Conservation (phyloP, 164 flowering plant species). For the Sedum album region DNA sequence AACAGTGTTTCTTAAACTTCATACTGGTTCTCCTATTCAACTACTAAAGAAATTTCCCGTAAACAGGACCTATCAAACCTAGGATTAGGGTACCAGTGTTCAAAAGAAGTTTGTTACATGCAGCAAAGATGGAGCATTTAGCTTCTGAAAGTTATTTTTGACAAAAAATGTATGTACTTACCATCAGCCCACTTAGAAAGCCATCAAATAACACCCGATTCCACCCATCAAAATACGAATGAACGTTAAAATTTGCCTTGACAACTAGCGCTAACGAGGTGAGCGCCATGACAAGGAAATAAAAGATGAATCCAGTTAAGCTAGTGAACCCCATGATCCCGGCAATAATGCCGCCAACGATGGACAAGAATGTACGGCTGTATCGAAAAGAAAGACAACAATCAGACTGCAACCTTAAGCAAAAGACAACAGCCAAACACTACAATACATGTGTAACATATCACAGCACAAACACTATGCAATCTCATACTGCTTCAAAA, state of each 20-base stretch:
- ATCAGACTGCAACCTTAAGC: too few relatives aligned
- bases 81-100: not conserved
- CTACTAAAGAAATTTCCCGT: not conserved
- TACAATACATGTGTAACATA: not conserved
- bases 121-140: not conserved
- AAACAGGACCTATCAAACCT: not conserved
- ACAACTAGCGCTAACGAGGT: slow-evolving; percentile 73
- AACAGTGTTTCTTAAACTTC: not conserved
- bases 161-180: slow-evolving; percentile 16
- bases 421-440: not conserved
- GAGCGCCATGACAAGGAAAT: slow-evolving; percentile 79
- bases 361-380: slow-evolving; percentile 97
- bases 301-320: slow-evolving; percentile 71
- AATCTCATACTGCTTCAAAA: not conserved
- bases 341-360: slow-evolving; percentile 90
- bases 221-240: slow-evolving; percentile 81
- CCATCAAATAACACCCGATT: slow-evolving; percentile 74
- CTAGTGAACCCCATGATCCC: slow-evolving; percentile 89
- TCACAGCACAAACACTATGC: not conserved
- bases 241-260: slow-evolving; percentile 68
- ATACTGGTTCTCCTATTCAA: not conserved
- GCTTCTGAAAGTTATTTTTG: not conserved
- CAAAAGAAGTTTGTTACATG: not conserved
- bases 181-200: slow-evolving; percentile 86
- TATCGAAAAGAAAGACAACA: slow-evolving; percentile 13